These are phyloP conservation scores for Alternaria ventricosa DNA, from an alignment of 2,329 filamentous ascomycete species.

Conservation along the genomic window DNA sequence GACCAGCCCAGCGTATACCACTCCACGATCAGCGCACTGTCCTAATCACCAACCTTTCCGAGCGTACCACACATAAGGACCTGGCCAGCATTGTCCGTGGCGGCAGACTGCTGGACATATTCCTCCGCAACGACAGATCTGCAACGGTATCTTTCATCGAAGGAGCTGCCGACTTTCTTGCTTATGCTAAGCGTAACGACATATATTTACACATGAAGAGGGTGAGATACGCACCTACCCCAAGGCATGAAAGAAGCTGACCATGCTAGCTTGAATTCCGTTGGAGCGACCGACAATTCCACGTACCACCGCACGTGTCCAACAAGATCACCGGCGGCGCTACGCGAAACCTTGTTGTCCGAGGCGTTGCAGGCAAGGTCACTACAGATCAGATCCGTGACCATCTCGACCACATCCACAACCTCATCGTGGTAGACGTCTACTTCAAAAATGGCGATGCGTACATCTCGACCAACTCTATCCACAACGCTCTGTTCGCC, in stretches of 20 bases:
- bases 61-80: constrained; percentile 69
- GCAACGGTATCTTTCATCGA: constrained; percentile 75
- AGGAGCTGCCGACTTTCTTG: constrained; percentile 65
- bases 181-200: constrained; percentile 68
- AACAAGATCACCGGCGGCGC: constrained; percentile 70
- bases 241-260: not conserved
- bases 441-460: constrained; percentile 64
- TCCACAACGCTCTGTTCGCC: constrained; percentile 77
- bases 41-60: constrained; percentile 66
- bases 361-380: constrained; percentile 61
- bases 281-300: constrained; percentile 76
- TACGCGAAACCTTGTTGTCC: constrained; percentile 76
- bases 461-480: constrained; percentile 76
- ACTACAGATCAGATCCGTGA: constrained; percentile 70
- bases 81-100: constrained; percentile 70
- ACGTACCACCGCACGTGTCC: constrained; percentile 67
- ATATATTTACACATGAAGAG: constrained; percentile 73
- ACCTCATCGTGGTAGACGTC: constrained; percentile 73
- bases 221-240: constrained; percentile 55
- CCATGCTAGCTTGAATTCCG: constrained; percentile 65
- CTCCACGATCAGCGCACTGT: constrained; percentile 63
- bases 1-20: constrained; percentile 20
- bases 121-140: constrained; percentile 65
- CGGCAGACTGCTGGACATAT: constrained; percentile 73
- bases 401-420: constrained; percentile 84